Percentiles rank a stretch among this genome's conserved stretches.
Conservation (phyloP, 2,329 filamentous ascomycete species). For the Ascochyta viciae-villosae region DNA sequence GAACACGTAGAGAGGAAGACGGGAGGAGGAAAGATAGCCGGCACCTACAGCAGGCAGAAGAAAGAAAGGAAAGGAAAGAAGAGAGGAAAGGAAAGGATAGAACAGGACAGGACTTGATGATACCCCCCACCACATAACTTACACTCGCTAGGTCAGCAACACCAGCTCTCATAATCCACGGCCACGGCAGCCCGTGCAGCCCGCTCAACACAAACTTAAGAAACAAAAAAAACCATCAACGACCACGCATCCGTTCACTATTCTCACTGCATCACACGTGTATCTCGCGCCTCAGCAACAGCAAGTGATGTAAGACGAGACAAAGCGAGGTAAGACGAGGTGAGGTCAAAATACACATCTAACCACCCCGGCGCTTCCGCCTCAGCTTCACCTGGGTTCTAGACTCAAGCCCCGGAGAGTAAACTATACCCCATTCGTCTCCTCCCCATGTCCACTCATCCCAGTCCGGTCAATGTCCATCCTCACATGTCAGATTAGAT, state of each 20-base stretch:
- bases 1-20: neutral
- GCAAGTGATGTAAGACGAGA: neutral
- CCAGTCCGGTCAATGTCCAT: neutral
- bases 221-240: neutral
- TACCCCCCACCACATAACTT: constrained; percentile 12
- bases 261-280: neutral
- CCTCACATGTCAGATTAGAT: too few relatives aligned
- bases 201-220: constrained; percentile 6
- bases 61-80: neutral
- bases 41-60: constrained; percentile 2
- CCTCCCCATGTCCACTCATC: neutral
- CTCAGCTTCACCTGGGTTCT: neutral
- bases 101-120: constrained; percentile 5
- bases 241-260: too few relatives aligned
- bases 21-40: neutral
- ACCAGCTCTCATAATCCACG: constrained; percentile 3
- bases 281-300: too few relatives aligned
- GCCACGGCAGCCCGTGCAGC: constrained; percentile 13
- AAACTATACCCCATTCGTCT: constrained; percentile 6
- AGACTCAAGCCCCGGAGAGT: constrained; percentile 12
- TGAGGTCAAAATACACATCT: constrained; percentile 10
- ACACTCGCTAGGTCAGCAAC: constrained; percentile 15
- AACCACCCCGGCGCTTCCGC: neutral
- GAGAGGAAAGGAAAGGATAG: too few relatives aligned
- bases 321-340: neutral